Evolutionary conservation across 2,329 filamentous ascomycete genomes (phyloP).

Genomic region (Phyllosticta capitalensis): DNA sequence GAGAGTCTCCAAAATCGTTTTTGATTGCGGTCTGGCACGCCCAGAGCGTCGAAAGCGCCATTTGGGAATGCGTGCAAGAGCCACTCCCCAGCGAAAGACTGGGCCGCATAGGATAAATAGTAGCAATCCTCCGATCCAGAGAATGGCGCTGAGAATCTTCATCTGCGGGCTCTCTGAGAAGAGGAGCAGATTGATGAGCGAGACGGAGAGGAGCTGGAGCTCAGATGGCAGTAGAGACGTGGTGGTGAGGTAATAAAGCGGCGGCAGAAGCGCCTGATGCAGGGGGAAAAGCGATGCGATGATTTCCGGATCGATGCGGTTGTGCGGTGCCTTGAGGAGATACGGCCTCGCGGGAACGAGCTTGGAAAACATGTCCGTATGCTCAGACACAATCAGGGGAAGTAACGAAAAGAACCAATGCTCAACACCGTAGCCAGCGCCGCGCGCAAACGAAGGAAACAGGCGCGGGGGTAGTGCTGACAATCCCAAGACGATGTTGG

Average conservation of each 20-base stretch:
- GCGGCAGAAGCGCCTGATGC: conserved; percentile 65
- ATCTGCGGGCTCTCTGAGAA: conserved; percentile 56
- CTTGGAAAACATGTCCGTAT: conserved; percentile 29
- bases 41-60: conserved; percentile 69
- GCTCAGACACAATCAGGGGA: conserved; percentile 51
- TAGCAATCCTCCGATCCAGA: conserved; percentile 58
- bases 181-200: conserved; percentile 71
- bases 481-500: conserved; percentile 74
- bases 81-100: conserved; percentile 73
- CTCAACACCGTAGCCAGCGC: conserved; percentile 51
- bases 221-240: conserved; percentile 83
- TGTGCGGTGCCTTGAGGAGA: conserved; percentile 24
- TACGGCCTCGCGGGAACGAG: conserved; percentile 25
- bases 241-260: conserved; percentile 72
- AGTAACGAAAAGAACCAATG: conserved; percentile 72
- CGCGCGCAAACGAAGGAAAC: conserved; percentile 53
- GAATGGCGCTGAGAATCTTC: conserved; percentile 32
- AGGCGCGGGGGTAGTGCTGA: conserved; percentile 64
- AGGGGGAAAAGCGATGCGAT: conserved; percentile 67
- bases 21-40: conserved; percentile 32
- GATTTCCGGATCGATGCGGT: conserved; percentile 45
- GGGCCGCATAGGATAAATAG: conserved; percentile 64
- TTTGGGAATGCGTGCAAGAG: conserved; percentile 76
- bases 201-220: conserved; percentile 74
- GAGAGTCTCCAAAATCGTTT: conserved; percentile 34